Percentiles rank a stretch among this genome's conserved stretches.
Evolutionary conservation across 1,284 basidiomycete species (phyloP).

Genomic region (Anthracocystis panici-leucophaei): DNA sequence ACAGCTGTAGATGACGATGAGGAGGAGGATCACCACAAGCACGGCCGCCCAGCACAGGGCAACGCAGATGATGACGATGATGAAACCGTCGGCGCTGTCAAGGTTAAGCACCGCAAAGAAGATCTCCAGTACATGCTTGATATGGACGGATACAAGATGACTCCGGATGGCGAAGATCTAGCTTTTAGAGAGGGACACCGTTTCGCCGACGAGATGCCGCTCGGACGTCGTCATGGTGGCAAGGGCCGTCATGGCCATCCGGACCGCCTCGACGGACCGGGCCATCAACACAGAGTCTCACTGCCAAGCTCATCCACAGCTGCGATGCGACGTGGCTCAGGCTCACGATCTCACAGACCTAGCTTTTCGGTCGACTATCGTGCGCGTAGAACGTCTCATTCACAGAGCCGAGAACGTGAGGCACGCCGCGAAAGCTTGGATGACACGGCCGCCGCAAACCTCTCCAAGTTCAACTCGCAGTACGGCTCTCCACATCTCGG

Average conservation of each 20-base stretch:
- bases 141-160: constrained; percentile 69
- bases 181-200: constrained; percentile 61
- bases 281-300: constrained; percentile 47
- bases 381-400: not conserved
- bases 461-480: constrained; percentile 19
- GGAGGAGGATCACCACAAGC: constrained; percentile 1
- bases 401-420: constrained; percentile 26
- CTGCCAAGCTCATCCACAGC: constrained; percentile 30
- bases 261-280: constrained; percentile 34
- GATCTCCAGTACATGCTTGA: constrained; percentile 63
- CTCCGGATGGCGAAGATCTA: constrained; percentile 60
- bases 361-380: constrained; percentile 49
- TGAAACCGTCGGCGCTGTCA: constrained; percentile 25
- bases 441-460: constrained; percentile 24
- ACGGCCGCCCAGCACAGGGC: not conserved
- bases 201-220: constrained; percentile 66
- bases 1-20: constrained; percentile 27
- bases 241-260: constrained; percentile 49
- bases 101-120: constrained; percentile 40
- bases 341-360: constrained; percentile 38
- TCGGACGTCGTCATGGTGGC: constrained; percentile 63
- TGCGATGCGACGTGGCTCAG: constrained; percentile 33
- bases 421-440: constrained; percentile 36
- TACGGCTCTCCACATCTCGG: constrained; percentile 17
- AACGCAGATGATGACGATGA: constrained; percentile 15